These are phyloP conservation scores for Citrus maxima DNA, from an alignment of 345 rosid species.

Conservation along the genomic window DNA sequence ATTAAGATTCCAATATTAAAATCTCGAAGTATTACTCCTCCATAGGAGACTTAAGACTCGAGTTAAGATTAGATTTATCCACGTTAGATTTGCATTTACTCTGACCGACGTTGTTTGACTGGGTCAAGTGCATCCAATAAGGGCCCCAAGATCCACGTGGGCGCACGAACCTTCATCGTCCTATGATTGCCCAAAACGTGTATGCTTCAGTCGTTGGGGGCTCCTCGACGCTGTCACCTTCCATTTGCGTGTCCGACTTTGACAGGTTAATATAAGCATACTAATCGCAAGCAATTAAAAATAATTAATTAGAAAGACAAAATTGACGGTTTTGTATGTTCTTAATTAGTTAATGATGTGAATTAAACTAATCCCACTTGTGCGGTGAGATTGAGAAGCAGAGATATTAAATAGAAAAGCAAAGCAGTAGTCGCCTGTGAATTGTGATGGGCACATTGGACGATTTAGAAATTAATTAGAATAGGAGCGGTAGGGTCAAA, in stretches of 20 bases:
- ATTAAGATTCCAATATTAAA: too few relatives aligned
- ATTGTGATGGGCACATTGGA: slow-evolving; percentile 27
- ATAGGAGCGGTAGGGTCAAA: slow-evolving; percentile 8
- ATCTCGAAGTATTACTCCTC: too few relatives aligned
- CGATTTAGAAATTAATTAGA: slow-evolving; percentile 18
- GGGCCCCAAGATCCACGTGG: slow-evolving; percentile 17
- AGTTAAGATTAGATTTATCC: slow-evolving; percentile 13
- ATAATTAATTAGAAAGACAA: neutral
- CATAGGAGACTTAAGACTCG: neutral
- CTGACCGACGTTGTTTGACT: slow-evolving; percentile 14
- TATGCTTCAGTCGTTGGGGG: neutral
- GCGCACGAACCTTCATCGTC: neutral
- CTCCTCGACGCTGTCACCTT: slow-evolving; percentile 7
- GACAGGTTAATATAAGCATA: neutral
- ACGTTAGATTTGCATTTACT: slow-evolving; percentile 20
- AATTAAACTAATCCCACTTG: slow-evolving; percentile 18
- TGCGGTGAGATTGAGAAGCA: neutral
- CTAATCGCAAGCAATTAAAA: neutral
- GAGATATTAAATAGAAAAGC: neutral
- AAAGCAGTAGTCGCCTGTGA: neutral
- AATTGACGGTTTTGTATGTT: slow-evolving; percentile 15
- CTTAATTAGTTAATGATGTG: neutral
- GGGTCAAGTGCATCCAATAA: neutral
- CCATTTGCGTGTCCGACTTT: slow-evolving; percentile 12
- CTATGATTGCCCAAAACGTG: slow-evolving; percentile 20